Base-by-base conservation (phyloP, 202 grass and related monocot species). In the Digitaria exilis region DNA sequence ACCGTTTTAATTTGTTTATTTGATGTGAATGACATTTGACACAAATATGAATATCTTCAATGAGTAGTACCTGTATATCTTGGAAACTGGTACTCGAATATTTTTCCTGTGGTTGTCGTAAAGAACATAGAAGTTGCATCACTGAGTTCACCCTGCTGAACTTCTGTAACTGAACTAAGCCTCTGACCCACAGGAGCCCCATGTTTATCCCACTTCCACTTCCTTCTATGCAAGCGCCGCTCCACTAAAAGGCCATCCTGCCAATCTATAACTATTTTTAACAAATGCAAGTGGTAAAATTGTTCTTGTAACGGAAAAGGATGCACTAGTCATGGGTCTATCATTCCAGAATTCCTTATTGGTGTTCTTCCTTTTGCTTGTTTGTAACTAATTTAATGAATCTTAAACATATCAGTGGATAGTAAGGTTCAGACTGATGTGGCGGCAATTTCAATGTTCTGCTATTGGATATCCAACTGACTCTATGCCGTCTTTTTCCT, bases 241-340 rank as follows among this genome's bases (percentile, higher is more conserved):
- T 98, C 96, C 87, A 94, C 87, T 90, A 98, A 87, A 90, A 98
- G 51, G 83, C 96, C 96, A 90, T 92, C 93, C 96, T 98, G 96
- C 89, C 79, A 90, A 92, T 91, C 93, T 98, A 87, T 92, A 79
- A 94, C 82, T 89, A 80, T 67, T 61, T 88, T 96, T 80, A 88
- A 84, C 81, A 87, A 76, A 85, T 46, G 44, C 57, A 91, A 81
- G 42, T 42, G 71, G 48, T 11, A 45, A 71, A 76, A 26, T 29
- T 56, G n/a, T 62, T 57, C 22, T 80, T 88, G 65, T 48, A 66
- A 48, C 42, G 31, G 14, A 50, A 67, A 80, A 28, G 28, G 14
- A 70, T 14, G 35, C 55, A 41, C 25, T 73, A 68, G 4, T 31
- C 77, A 43, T 31, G 50, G 52, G 19, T 30, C 69, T 71, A 74